Percentiles rank a stretch among this genome's conserved stretches.
Conservation (phyloP, 306 rosid genomes). For the Vicia villosa region DNA sequence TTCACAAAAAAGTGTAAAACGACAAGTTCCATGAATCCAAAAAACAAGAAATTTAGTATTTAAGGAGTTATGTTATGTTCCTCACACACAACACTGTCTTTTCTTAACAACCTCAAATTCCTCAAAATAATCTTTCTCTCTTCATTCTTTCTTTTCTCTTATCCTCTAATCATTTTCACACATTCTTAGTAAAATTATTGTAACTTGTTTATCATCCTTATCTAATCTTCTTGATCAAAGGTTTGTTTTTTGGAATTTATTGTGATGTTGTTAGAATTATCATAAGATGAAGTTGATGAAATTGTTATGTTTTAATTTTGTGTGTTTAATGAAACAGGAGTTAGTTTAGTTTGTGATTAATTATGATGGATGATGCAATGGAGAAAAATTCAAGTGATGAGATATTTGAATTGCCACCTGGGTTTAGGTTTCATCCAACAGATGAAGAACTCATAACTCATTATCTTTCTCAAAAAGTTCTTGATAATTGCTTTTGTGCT, state of each 20-base stretch:
- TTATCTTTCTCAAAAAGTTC: conserved; percentile 69
- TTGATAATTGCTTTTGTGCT: conserved; percentile 53
- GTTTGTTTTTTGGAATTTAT: conserved; percentile 19
- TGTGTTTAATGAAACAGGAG: conserved; percentile 26
- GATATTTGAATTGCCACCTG: conserved; percentile 70
- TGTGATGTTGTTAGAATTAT: conserved; percentile 13
- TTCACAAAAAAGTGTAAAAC: conserved; percentile 39
- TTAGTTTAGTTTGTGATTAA: background rate
- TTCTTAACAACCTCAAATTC: conserved; percentile 39
- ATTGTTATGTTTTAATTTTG: background rate
- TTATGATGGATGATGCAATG: conserved; percentile 47
- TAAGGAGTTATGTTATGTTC: conserved; percentile 41
- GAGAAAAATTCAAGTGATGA: conserved; percentile 45
- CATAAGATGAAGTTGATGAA: background rate
- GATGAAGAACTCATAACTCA: conserved; percentile 87
- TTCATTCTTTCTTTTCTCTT: conserved; percentile 5
- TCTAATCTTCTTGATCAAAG: conserved; percentile 4
- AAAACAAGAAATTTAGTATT: conserved; percentile 46
- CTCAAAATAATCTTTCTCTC: conserved; percentile 26
- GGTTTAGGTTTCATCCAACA: conserved; percentile 89
- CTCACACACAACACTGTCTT: conserved; percentile 37
- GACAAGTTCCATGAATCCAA: conserved; percentile 48
- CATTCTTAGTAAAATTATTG: conserved; percentile 26
- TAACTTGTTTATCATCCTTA: conserved; percentile 7
- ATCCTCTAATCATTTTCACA: conserved; percentile 16